Evolutionary conservation across 345 rosid species (phyloP), one percentile per base, ranked within the genome.

Genomic region (Carallia pectinifolia): DNA sequence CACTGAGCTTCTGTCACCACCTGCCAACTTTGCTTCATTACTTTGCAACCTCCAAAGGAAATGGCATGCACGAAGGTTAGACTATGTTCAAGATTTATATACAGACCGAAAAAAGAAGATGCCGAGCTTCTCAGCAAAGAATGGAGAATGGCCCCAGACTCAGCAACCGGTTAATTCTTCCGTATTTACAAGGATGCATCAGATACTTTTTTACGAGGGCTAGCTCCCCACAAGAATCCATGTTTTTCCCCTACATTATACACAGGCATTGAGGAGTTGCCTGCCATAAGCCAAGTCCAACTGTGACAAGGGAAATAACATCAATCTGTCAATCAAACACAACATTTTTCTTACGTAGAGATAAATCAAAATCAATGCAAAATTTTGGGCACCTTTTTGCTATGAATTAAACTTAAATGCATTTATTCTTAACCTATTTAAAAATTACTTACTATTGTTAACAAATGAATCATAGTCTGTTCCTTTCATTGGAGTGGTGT

Each of bases 11-110:
- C 53, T 40, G 38, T 31, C 50, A 71, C 82, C 68, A 58, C 64
- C 70, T 44, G 75, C 64, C 63, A 59, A 64, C 69, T 75, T 62
- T 40, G 38, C 62, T 76, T 66, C 59, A 69, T 48, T 7, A 60
- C 62, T 56, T 44, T 55, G 48, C 72, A 2, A 58, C 61, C 55
- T 52, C 65, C 71, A 66, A 56, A 50, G 53, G 37, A 39, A 71
- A 73, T 62, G 44, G 61, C 66, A 79, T 60, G 82, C 71, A 67
- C 44, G 59, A 67, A 65, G 53, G 71, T 77, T 56, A 71, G 68
- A 67, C 47, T 17, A 47, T 54, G 67, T 66, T 75, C 76, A 81
- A 83, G 81, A 77, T 48, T 71, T 67, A 68, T 68, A 62, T 15
- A 79, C 52, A 10, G 59, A 50, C 72, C 76, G 61, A 58, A 67